A percentile compares a stretch with the other conserved stretches of the same genome.
These are phyloP conservation scores for Puccinia horiana DNA, from an alignment of 1,284 basidiomycete genomes.

Conservation along the genomic window DNA sequence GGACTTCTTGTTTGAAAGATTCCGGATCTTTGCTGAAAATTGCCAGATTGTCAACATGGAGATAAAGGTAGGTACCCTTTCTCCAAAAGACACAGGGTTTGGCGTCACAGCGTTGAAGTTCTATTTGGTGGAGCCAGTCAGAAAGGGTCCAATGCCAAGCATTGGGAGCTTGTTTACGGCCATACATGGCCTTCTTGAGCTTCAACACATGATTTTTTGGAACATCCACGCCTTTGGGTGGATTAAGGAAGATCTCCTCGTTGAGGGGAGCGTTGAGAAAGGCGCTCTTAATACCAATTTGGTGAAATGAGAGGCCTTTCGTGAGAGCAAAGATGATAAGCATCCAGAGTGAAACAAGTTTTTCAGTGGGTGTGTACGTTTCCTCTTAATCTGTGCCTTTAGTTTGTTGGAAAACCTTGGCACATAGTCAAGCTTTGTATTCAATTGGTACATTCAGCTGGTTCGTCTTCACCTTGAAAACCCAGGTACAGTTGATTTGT, in stretches of 20 bases:
- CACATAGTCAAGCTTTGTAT: not conserved
- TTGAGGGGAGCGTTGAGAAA: too few relatives aligned
- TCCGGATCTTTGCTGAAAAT: conserved; percentile 1
- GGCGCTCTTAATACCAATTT: conserved; percentile 1
- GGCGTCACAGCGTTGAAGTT: not conserved
- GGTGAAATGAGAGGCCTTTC: not conserved
- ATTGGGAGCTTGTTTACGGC: too few relatives aligned
- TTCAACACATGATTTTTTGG: not conserved
- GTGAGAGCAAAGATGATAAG: not conserved
- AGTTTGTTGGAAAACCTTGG: not conserved
- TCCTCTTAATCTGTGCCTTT: not conserved
- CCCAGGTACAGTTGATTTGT: not conserved
- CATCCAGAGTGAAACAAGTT: too few relatives aligned
- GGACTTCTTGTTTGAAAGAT: not conserved
- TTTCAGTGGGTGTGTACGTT: not conserved
- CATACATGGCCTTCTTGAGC: too few relatives aligned
- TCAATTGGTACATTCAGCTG: not conserved
- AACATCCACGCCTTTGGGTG: not conserved
- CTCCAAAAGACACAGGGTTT: conserved; percentile 1
- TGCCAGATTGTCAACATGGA: conserved; percentile 6
- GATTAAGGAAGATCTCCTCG: not conserved
- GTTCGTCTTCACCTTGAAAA: not conserved
- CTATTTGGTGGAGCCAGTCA: not conserved
- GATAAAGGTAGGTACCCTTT: not conserved
- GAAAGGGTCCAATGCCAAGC: too few relatives aligned